Evolutionary conservation across 2,329 filamentous ascomycete genomes (phyloP).

Genomic region (Aspergillus sojae): DNA sequence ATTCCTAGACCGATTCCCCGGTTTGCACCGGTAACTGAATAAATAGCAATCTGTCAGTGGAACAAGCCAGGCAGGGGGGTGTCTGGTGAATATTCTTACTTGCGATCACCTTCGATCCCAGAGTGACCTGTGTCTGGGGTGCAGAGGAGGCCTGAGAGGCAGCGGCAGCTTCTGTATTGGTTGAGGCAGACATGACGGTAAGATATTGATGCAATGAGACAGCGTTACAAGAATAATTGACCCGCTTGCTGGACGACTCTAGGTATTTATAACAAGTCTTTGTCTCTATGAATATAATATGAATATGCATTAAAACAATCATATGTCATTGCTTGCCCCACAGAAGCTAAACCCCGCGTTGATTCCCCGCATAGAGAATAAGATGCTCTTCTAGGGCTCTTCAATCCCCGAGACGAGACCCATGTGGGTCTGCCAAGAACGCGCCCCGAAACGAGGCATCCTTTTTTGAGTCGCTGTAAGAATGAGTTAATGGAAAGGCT

Average conservation of each 20-base stretch:
- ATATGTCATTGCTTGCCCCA: neutral
- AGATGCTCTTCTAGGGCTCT: neutral
- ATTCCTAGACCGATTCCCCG: conserved; percentile 50
- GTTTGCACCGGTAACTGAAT: conserved; percentile 39
- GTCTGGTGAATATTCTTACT: conserved; percentile 23
- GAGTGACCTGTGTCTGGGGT: conserved; percentile 32
- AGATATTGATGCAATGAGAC: neutral
- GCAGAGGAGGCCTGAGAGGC: neutral
- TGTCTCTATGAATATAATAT: neutral
- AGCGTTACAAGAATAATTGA: neutral
- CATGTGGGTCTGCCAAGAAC: neutral
- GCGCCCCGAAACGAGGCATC: neutral
- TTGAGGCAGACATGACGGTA: conserved; percentile 6
- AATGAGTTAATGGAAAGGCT: neutral
- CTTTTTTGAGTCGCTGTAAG: neutral
- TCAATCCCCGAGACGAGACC: neutral
- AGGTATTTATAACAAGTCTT: neutral
- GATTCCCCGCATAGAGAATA: neutral
- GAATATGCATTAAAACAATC: neutral
- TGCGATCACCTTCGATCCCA: conserved; percentile 36
- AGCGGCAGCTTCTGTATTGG: neutral
- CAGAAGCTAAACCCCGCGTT: neutral
- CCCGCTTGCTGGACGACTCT: neutral
- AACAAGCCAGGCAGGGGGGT: too few relatives aligned
- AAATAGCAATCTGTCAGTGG: neutral